Base-by-base conservation (phyloP, 306 rosid species). In the Lithocarpus polystachyus region DNA sequence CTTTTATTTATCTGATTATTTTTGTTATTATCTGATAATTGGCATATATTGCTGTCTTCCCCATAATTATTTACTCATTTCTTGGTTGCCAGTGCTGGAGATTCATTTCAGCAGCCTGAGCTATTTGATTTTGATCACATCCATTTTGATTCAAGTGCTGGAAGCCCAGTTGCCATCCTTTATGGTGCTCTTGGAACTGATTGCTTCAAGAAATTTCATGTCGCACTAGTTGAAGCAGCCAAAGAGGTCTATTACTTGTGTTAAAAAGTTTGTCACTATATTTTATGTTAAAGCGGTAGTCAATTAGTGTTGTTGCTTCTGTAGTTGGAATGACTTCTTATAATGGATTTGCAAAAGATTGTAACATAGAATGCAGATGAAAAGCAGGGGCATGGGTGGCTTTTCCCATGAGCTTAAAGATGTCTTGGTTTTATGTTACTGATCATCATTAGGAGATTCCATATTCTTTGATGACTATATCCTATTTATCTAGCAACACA, bases 91-190 rank as follows among this genome's bases (percentile, higher is more conserved):
- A 91, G 97, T 73, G 77, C 24, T 15, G 80, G 84, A 54, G 92
- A 88, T 83, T 86, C 90, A 43, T 84, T 86, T 85, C 95, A 88
- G 85, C 90, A 85, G 56, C 98, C 93, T 54, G 89, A 92, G 56
- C 78, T 95, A 60, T 95, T 91, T 83, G 99, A 96, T 57, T 96
- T 96, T 68, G 98, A 96, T 84, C 98, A 93, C 84, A 65, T 96
- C 80, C 93, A 96, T 79, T 79, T 80, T 70, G 88, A 89, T 86
- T 93, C 99, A 56, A 80, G 74, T 79, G 20, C 54, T 75, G 93
- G 89, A 79, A 84, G 92, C 86, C 90, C 93, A 4, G 89, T 93
- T 78, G 92, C 92, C 75, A 79, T 96, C 73, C 99, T 93, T 59
- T 93, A 93, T 82, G 99, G 99, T 19, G 96, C 99, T 45, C 94